Conservation (phyloP, 495 filamentous ascomycete genomes). For the Physcia stellaris region DNA sequence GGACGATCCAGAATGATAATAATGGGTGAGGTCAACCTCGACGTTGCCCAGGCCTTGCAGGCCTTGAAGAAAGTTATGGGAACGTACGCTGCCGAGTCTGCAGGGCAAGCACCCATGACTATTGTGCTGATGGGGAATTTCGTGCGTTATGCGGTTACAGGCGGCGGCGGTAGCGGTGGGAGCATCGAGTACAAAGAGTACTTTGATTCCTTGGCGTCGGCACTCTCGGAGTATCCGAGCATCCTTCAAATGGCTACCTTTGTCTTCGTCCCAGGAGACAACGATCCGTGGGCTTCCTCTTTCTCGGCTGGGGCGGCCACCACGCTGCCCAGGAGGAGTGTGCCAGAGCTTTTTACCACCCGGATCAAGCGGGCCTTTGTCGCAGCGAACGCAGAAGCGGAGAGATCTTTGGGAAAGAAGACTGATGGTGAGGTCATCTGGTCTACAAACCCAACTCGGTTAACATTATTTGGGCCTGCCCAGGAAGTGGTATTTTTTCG, state of each 20-base stretch:
- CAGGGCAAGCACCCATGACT: slow-evolving; percentile 56
- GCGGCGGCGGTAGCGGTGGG: slow-evolving; percentile 49
- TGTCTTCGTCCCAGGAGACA: slow-evolving; percentile 87
- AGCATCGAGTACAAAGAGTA: slow-evolving; percentile 90
- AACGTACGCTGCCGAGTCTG: slow-evolving; percentile 47
- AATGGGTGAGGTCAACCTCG: slow-evolving; percentile 71
- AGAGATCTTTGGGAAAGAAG: slow-evolving; percentile 25
- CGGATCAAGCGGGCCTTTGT: slow-evolving; percentile 69
- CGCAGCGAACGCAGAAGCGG: slow-evolving; percentile 53
- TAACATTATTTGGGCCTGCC: slow-evolving; percentile 70
- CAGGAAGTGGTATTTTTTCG: slow-evolving; percentile 78
- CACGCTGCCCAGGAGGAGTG: slow-evolving; percentile 52
- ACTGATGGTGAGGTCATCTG: slow-evolving; percentile 61
- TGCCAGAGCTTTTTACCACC: slow-evolving; percentile 82
- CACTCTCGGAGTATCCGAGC: slow-evolving; percentile 73
- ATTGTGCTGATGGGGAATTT: slow-evolving; percentile 83
- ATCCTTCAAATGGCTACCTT: slow-evolving; percentile 71
- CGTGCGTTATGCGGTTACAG: slow-evolving; percentile 55
- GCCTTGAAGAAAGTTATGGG: slow-evolving; percentile 64
- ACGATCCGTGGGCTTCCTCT: slow-evolving; percentile 83
- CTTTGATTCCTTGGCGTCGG: slow-evolving; percentile 73
- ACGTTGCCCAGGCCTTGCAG: slow-evolving; percentile 60
- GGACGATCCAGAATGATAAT: slow-evolving; percentile 46
- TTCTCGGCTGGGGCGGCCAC: slow-evolving; percentile 74
- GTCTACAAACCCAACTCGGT: slow-evolving; percentile 71